Base-by-base conservation (phyloP, 371 early-diverging fungal species). In the Capillidium rhysosporum region DNA sequence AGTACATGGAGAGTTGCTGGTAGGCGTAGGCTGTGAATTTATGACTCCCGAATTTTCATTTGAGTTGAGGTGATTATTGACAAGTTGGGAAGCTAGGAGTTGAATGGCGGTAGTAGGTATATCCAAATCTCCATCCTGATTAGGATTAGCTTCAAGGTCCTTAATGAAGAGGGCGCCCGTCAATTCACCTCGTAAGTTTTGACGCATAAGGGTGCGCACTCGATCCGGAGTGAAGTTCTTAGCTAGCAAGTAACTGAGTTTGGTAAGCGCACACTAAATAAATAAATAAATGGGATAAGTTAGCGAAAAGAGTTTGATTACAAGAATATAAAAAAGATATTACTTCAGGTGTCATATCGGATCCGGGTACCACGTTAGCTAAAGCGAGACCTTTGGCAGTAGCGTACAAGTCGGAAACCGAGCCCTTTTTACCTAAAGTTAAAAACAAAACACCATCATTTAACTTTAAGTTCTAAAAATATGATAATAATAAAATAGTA, bases 291-390 rank as follows among this genome's bases (percentile, higher is more conserved):
- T n/a, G n/a, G n/a, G n/a, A n/a, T n/a, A n/a, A n/a, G n/a, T n/a
- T n/a, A n/a, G n/a, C 18, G 26, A 49, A 16, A 29, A 20, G 20
- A 1, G 28, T 26, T 7, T 44, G 23, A 21, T 57, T 18, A 29
- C 21, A 2, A 40, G 5, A 43, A 8, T 5, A 59, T 20, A 34
- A 53, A 21, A 46, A 3, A 23, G 21, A 21, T 21, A 18, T 21
- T 57, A 71, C 72, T 69, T 95, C 96, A 5, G 93, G 83, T 0
- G 96, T 95, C 94, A 95, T 91, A 61, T 95, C 96, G n/a, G 82
- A 75, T 16, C 98, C 98, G 0, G 98, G 86, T 3, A 95, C 83
- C 0, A 95, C 90, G 31, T 90, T 86, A 23, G 86, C 75, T 26
- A 71, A 67, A 14, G 78, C 61, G 2, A 97, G 63, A 7, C 87